A percentile compares a stretch with the other conserved stretches of the same genome.
These are phyloP conservation scores for Przewalskia tangutica DNA, from an alignment of 257 asterid species.

Conservation along the genomic window DNA sequence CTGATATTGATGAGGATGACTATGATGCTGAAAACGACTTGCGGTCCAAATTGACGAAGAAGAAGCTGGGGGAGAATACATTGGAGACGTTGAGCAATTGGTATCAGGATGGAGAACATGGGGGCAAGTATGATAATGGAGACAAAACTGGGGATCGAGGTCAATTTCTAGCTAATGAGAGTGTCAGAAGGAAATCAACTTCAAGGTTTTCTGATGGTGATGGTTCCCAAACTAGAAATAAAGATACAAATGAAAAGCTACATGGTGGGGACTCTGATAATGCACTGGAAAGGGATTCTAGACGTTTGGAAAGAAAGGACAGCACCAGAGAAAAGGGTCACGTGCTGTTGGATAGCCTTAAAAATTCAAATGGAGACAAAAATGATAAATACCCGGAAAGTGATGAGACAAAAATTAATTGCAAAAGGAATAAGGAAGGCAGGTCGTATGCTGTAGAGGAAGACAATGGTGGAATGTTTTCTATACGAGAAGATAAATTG, in stretches of 20 bases:
- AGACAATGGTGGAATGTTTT: constrained; percentile 29
- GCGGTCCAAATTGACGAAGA: constrained; percentile 53
- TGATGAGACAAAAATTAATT: constrained; percentile 51
- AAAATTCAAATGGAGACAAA: constrained; percentile 42
- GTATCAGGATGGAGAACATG: constrained; percentile 84
- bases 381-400: constrained; percentile 28
- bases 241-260: constrained; percentile 13
- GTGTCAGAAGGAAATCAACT: constrained; percentile 38
- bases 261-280: constrained; percentile 35
- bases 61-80: constrained; percentile 56
- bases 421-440: constrained; percentile 50
- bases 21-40: constrained; percentile 50
- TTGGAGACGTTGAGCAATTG: constrained; percentile 73
- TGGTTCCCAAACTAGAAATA: constrained; percentile 12
- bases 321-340: constrained; percentile 41
- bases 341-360: constrained; percentile 36
- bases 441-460: constrained; percentile 45
- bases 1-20: constrained; percentile 67
- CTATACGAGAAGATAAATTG: constrained; percentile 29
- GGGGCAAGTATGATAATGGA: constrained; percentile 40
- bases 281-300: constrained; percentile 32
- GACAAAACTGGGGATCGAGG: constrained; percentile 51
- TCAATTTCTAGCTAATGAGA: constrained; percentile 39
- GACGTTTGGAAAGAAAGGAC: constrained; percentile 48
- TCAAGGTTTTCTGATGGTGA: constrained; percentile 41